These are phyloP conservation scores for Trichosanthes truncata DNA, from an alignment of 306 rosid genomes.

Conservation along the genomic window DNA sequence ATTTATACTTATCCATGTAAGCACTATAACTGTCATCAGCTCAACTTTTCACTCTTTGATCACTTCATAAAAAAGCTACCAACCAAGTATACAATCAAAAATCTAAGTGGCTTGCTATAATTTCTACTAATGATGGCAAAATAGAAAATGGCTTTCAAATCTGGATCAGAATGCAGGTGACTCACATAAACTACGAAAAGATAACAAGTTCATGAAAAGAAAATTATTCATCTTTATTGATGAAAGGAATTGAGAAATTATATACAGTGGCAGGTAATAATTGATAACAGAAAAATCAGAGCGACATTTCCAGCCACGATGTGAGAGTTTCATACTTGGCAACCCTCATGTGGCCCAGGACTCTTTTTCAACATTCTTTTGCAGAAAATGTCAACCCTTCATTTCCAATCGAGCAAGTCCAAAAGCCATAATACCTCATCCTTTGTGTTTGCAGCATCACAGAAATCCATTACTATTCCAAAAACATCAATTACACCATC, in stretches of 20 bases:
- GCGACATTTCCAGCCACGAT: not conserved
- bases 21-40: no score
- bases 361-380: not conserved
- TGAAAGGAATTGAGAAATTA: not conserved
- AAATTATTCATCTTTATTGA: not conserved
- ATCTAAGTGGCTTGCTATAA: no score
- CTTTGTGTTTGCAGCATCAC: slow-evolving; percentile 81
- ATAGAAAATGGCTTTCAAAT: not conserved
- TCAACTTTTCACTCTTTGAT: no score
- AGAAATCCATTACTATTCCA: slow-evolving; percentile 91
- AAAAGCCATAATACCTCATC: slow-evolving; percentile 83
- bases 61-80: no score
- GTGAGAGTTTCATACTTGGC: not conserved
- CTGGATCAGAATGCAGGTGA: not conserved
- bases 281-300: not conserved
- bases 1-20: no score
- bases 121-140: not conserved
- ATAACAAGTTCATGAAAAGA: not conserved
- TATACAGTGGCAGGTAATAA: slow-evolving; percentile 9
- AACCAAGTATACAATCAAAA: no score
- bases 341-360: not conserved
- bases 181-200: not conserved
- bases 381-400: slow-evolving; percentile 16
- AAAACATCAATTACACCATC: slow-evolving; percentile 66
- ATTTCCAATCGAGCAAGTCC: slow-evolving; percentile 98